Conservation (phyloP, 75 land plant species). For the Picea glauca region DNA sequence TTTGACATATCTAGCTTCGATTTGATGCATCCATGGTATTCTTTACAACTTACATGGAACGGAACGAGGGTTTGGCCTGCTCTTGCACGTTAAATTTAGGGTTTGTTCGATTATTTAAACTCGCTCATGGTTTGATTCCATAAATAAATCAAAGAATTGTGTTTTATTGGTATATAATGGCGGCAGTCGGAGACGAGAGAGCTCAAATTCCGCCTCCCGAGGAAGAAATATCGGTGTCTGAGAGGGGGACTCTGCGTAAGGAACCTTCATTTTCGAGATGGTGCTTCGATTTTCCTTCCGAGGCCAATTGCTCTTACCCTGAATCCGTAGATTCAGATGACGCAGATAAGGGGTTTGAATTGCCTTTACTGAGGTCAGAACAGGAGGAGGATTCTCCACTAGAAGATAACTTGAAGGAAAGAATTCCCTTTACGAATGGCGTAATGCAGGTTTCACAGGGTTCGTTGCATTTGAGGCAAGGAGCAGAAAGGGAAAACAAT, state of each 20-base stretch:
- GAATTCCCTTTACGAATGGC: background rate
- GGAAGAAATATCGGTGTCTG: background rate
- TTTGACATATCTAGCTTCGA: too few species aligned
- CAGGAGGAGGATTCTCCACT: constrained; percentile 9
- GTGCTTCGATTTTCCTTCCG: constrained; percentile 28
- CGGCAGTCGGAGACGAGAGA: too few species aligned
- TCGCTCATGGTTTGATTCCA: too few species aligned
- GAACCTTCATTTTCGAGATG: constrained; percentile 54
- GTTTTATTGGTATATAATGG: too few species aligned
- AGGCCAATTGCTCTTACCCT: background rate
- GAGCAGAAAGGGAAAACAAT: background rate
- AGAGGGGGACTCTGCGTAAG: constrained; percentile 13
- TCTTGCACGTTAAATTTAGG: too few species aligned
- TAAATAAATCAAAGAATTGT: too few species aligned
- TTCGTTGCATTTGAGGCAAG: background rate
- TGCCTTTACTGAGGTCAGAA: constrained; percentile 21
- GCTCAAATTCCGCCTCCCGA: too few species aligned
- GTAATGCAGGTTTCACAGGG: background rate
- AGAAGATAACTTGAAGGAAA: background rate
- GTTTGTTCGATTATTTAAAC: too few species aligned
- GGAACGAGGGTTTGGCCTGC: too few species aligned
- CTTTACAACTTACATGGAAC: too few species aligned
- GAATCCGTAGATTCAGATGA: background rate
- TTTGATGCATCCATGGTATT: too few species aligned
- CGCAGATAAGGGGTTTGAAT: constrained; percentile 34